phyloP scores from a whole-genome alignment of 2,329 filamentous ascomycete species.

The Cladophialophora carrionii region DNA sequence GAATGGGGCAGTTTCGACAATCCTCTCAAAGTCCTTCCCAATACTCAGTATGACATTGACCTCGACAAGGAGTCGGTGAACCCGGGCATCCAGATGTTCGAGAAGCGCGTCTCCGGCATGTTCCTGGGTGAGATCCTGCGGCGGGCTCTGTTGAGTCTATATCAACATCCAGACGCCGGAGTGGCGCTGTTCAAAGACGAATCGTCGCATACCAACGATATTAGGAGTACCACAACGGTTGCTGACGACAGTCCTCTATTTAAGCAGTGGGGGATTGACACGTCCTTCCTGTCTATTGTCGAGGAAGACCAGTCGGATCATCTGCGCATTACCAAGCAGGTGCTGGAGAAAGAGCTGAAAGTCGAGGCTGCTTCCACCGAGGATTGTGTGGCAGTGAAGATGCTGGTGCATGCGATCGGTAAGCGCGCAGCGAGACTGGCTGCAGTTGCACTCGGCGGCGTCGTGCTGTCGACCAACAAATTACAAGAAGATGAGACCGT shows the following conservation, averaged over 20 bases:
- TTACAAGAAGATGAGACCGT: constrained; percentile 70
- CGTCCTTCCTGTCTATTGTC: constrained; percentile 82
- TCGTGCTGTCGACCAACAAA: constrained; percentile 78
- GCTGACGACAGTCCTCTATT: constrained; percentile 68
- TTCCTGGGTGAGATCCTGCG: constrained; percentile 94
- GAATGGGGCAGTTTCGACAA: constrained; percentile 99
- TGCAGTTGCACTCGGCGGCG: constrained; percentile 82
- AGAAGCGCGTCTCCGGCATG: constrained; percentile 98
- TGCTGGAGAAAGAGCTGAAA: constrained; percentile 74
- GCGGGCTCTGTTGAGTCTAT: constrained; percentile 70
- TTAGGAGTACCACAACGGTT: constrained; percentile 70
- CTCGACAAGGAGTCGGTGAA: constrained; percentile 83
- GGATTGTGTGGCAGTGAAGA: constrained; percentile 86
- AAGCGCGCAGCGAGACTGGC: constrained; percentile 85
- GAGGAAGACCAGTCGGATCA: constrained; percentile 77
- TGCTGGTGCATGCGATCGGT: constrained; percentile 79
- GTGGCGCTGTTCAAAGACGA: constrained; percentile 75
- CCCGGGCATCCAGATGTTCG: constrained; percentile 96
- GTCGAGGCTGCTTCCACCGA: constrained; percentile 76
- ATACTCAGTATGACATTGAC: constrained; percentile 77
- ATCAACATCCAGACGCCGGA: constrained; percentile 62
- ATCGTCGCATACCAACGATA: constrained; percentile 70
- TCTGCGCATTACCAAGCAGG: constrained; percentile 72
- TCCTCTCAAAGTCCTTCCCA: constrained; percentile 81
- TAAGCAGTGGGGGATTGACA: constrained; percentile 87